These are phyloP conservation scores for Didymella pinodella DNA, from an alignment of 2,329 filamentous ascomycete species.

Conservation along the genomic window DNA sequence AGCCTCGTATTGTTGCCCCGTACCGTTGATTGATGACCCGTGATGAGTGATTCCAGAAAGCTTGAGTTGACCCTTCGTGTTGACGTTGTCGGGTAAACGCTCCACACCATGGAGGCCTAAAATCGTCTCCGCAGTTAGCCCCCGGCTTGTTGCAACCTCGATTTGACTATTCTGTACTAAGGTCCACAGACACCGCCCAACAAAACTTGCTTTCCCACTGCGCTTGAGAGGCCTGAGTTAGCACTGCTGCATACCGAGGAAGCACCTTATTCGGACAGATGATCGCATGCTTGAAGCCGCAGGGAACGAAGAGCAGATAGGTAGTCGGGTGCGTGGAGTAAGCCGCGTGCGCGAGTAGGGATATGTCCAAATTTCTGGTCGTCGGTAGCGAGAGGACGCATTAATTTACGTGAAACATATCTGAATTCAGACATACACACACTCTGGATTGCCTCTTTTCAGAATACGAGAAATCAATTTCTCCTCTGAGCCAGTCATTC, in stretches of 20 bases:
- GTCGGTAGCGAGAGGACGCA: constrained; percentile 15
- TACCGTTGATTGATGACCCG: background rate
- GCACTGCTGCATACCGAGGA: background rate
- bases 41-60: constrained; percentile 1
- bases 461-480: constrained; percentile 4
- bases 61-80: constrained; percentile 3
- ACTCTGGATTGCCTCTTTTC: background rate
- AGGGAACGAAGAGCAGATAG: background rate
- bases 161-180: constrained; percentile 7
- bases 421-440: constrained; percentile 5
- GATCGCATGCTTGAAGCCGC: constrained; percentile 2
- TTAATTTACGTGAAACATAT: constrained; percentile 14
- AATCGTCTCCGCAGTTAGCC: constrained; percentile 13
- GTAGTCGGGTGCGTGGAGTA: background rate
- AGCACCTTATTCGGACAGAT: background rate
- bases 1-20: constrained; percentile 8
- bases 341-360: constrained; percentile 7
- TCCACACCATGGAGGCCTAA: constrained; percentile 6
- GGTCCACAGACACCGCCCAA: constrained; percentile 9
- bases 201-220: constrained; percentile 5
- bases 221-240: background rate
- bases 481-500: background rate
- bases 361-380: constrained; percentile 12
- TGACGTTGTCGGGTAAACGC: constrained; percentile 7
- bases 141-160: too few relatives aligned